These are phyloP conservation scores for Sphagnum contortum DNA, from an alignment of 225 moss, liverwort and hornwort genomes.

Conservation along the genomic window DNA sequence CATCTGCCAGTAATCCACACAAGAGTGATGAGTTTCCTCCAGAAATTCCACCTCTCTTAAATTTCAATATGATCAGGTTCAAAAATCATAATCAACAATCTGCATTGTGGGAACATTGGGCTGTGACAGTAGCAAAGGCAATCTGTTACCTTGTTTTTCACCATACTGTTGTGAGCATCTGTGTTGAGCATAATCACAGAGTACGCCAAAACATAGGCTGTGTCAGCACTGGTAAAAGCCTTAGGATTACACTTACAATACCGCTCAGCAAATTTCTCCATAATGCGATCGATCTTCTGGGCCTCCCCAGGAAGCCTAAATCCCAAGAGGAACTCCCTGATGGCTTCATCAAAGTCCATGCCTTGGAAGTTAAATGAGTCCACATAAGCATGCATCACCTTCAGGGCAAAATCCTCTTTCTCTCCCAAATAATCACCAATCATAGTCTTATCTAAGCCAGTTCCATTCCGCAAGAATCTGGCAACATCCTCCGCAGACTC, in stretches of 20 bases:
- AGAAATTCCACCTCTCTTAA: too few relatives aligned
- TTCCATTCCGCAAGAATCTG: constrained; percentile 59
- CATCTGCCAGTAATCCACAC: constrained; percentile 50
- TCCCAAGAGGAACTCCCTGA: constrained; percentile 78
- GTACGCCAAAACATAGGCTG: constrained; percentile 95
- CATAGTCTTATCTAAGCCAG: constrained; percentile 97
- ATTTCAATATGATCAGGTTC: too few relatives aligned
- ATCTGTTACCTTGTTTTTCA: constrained; percentile 70
- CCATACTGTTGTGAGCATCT: constrained; percentile 94
- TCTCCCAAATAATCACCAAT: constrained; percentile 99
- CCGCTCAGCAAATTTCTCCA: constrained; percentile 99
- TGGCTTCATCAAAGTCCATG: constrained; percentile 93
- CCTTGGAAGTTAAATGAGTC: constrained; percentile 88
- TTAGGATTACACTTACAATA: constrained; percentile 94
- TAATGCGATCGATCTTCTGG: constrained; percentile 97
- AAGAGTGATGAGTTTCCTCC: too few relatives aligned
- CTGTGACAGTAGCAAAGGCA: too few relatives aligned
- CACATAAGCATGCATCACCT: constrained; percentile 97
- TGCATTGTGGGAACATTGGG: too few relatives aligned
- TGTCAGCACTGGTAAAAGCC: constrained; percentile 95
- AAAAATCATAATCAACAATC: too few relatives aligned
- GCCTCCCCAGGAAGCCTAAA: constrained; percentile 98
- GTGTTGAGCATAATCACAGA: constrained; percentile 98
- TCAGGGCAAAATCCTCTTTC: constrained; percentile 85
- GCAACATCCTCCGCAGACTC: constrained; percentile 84